Evolutionary conservation across 768 basidiomycete species (phyloP).

Genomic region (Hortiboletus flavorubellus): DNA sequence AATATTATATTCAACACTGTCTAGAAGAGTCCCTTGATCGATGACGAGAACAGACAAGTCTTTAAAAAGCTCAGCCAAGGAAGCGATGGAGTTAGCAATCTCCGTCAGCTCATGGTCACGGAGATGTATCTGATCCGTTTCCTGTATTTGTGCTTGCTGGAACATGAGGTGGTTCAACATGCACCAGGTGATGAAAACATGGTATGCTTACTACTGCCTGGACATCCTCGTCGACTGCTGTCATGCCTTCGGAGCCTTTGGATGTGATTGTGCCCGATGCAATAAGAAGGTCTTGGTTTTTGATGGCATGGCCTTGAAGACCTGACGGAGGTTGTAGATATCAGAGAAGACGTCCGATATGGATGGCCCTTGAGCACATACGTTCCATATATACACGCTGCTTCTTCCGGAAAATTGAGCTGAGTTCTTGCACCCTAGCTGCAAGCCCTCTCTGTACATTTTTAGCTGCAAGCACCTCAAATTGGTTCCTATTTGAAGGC

Average conservation of each 20-base stretch:
- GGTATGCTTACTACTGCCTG: slow-evolving; percentile 68
- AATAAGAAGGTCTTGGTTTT: slow-evolving; percentile 90
- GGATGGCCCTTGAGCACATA: slow-evolving; percentile 41
- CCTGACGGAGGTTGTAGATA: slow-evolving; percentile 44
- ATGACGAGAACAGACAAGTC: slow-evolving; percentile 92
- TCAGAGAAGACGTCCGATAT: slow-evolving; percentile 14
- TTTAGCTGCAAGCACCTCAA: slow-evolving; percentile 69
- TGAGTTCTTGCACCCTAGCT: slow-evolving; percentile 93
- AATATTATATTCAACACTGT: slow-evolving; percentile 97
- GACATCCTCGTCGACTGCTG: slow-evolving; percentile 88
- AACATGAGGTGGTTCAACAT: slow-evolving; percentile 10
- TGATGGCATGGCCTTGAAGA: slow-evolving; percentile 95
- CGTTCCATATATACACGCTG: slow-evolving; percentile 98
- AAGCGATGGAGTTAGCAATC: slow-evolving; percentile 88
- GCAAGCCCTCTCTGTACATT: slow-evolving; percentile 96
- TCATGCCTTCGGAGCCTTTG: slow-evolving; percentile 77
- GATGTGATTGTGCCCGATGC: slow-evolving; percentile 85
- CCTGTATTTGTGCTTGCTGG: slow-evolving; percentile 35
- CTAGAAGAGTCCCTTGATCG: slow-evolving; percentile 95
- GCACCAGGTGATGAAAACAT: slow-evolving; percentile 12
- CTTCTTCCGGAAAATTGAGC: slow-evolving; percentile 92
- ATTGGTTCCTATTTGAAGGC: slow-evolving; percentile 44
- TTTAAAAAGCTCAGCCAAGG: slow-evolving; percentile 93
- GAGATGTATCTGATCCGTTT: slow-evolving; percentile 40
- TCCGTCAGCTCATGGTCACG: slow-evolving; percentile 75